phyloP scores from a whole-genome alignment of 371 early-diverging fungal species.

The Caulochytrium protostelioides region DNA sequence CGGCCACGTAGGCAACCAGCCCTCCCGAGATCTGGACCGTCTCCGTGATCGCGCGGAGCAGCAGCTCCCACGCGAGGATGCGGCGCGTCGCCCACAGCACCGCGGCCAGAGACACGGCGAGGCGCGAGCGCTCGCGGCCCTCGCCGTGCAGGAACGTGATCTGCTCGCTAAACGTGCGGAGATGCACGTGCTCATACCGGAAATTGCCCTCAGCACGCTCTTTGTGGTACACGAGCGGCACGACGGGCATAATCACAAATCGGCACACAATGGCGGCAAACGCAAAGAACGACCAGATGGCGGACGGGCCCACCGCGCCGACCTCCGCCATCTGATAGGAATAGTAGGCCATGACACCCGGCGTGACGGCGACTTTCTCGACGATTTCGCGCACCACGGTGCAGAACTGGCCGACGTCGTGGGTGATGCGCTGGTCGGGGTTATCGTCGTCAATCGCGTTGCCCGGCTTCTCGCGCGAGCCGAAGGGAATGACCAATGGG shows the following conservation, averaged over 20 bases:
- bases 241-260: conserved; percentile 43
- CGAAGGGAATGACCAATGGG: not conserved
- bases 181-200: conserved; percentile 46
- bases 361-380: conserved; percentile 47
- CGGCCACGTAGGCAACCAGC: conserved; percentile 55
- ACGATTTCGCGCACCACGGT: conserved; percentile 31
- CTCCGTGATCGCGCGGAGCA: conserved; percentile 41
- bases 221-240: conserved; percentile 43
- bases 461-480: not conserved
- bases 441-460: conserved; percentile 12
- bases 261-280: conserved; percentile 38
- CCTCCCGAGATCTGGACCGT: conserved; percentile 56
- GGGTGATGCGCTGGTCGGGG: conserved; percentile 67
- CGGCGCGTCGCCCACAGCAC: conserved; percentile 31
- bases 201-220: conserved; percentile 60
- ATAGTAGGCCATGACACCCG: conserved; percentile 51
- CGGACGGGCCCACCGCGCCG: conserved; percentile 27
- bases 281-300: conserved; percentile 49
- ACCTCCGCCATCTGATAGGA: not conserved
- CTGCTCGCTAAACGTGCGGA: conserved; percentile 49
- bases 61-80: conserved; percentile 37
- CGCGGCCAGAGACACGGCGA: conserved; percentile 25
- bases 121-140: conserved; percentile 27
- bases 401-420: conserved; percentile 64
- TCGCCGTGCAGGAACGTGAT: conserved; percentile 62